These are phyloP conservation scores for Candida quercuum DNA, from an alignment of 805 yeast species.

Conservation along the genomic window DNA sequence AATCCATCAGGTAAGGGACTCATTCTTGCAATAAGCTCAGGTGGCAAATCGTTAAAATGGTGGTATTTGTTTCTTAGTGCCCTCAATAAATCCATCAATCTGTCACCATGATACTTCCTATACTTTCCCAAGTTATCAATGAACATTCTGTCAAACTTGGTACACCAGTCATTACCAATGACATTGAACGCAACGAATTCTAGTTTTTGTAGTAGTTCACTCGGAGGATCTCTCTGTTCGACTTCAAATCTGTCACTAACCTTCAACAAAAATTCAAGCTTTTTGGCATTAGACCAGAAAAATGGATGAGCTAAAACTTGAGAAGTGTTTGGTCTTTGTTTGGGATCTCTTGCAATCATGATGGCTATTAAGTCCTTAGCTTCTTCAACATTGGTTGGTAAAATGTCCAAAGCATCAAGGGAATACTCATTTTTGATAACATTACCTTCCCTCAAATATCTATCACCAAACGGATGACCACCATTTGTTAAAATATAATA, in stretches of 20 bases:
- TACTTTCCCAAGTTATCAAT: conserved; percentile 85
- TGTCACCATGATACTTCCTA: conserved; percentile 76
- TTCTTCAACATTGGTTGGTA: conserved; percentile 45
- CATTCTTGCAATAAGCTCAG: conserved; percentile 54
- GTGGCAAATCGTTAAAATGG: conserved; percentile 88
- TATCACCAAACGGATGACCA: conserved; percentile 91
- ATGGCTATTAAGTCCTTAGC: conserved; percentile 64
- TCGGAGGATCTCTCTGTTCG: conserved; percentile 76
- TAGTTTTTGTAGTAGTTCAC: conserved; percentile 47
- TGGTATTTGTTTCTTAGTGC: conserved; percentile 92
- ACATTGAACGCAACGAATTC: conserved; percentile 48
- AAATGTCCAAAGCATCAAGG: conserved; percentile 15
- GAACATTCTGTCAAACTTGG: conserved; percentile 62
- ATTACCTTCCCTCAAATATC: conserved; percentile 82
- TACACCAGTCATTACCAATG: conserved; percentile 73
- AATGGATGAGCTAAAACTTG: conserved; percentile 76
- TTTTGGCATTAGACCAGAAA: conserved; percentile 74
- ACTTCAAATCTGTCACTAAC: conserved; percentile 90
- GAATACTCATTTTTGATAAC: conserved; percentile 62
- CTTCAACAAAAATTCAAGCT: conserved; percentile 76
- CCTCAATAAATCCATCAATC: conserved; percentile 78
- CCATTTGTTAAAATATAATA: conserved; percentile 82
- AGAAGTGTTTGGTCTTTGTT: conserved; percentile 62
- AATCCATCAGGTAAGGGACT: conserved; percentile 84
- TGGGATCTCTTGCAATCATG: conserved; percentile 72